Percentiles rank a stretch among this genome's conserved stretches.
phyloP scores from a whole-genome alignment of 176 grass and related monocot genomes.

The Eragrostis nindensis region DNA sequence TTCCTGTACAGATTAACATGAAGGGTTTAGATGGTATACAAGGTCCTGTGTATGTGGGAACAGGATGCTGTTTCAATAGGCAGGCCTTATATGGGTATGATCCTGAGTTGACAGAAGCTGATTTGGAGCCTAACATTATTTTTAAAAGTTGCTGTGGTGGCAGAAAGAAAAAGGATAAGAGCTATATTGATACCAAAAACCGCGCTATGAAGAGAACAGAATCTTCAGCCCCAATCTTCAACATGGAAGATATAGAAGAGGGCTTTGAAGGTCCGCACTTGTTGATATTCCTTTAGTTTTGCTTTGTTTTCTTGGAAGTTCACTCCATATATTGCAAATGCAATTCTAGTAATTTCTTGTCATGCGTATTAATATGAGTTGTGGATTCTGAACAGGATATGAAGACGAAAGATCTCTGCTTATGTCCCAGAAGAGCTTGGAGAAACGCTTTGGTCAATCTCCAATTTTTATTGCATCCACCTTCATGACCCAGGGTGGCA shows the following conservation, averaged over 20 bases:
- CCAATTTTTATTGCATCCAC: constrained; percentile 93
- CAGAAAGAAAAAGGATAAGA: constrained; percentile 77
- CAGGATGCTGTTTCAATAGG: constrained; percentile 91
- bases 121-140: constrained; percentile 80
- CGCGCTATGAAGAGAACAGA: constrained; percentile 74
- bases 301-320: neutral
- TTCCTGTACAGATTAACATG: constrained; percentile 79
- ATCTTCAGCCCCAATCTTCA: constrained; percentile 79
- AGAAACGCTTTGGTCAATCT: constrained; percentile 87
- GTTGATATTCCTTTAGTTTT: constrained; percentile 1
- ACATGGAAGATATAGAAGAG: constrained; percentile 88
- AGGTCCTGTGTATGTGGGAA: constrained; percentile 89
- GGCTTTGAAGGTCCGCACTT: constrained; percentile 62
- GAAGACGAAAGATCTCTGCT: constrained; percentile 75
- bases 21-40: constrained; percentile 98
- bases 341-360: neutral
- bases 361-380: neutral
- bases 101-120: constrained; percentile 76
- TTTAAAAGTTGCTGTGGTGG: constrained; percentile 82
- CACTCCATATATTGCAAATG: neutral
- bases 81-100: constrained; percentile 93
- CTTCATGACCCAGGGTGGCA: constrained; percentile 66
- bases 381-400: constrained; percentile 46
- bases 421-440: constrained; percentile 81
- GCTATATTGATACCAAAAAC: constrained; percentile 67